These are phyloP conservation scores for Ulmus americana DNA, from an alignment of 331 rosid species.

Conservation along the genomic window DNA sequence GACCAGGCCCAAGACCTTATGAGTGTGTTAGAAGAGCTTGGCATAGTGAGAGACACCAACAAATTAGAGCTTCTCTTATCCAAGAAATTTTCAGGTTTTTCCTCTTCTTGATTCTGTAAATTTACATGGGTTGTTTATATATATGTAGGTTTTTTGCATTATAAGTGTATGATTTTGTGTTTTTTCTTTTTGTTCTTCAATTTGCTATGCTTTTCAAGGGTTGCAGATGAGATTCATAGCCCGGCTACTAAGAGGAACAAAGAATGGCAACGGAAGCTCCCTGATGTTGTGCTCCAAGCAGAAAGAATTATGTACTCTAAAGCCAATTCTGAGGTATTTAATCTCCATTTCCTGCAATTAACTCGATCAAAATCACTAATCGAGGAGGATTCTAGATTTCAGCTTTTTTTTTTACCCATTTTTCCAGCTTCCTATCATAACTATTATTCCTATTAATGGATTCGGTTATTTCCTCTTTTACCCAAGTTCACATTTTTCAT, in stretches of 20 bases:
- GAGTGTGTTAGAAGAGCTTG: constrained; percentile 78
- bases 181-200: neutral
- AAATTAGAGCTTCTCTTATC: constrained; percentile 71
- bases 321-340: constrained; percentile 68
- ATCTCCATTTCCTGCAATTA: neutral
- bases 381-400: neutral
- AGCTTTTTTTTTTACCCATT: neutral
- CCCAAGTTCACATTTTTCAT: constrained; percentile 7
- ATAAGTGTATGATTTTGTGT: neutral
- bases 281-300: constrained; percentile 63
- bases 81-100: constrained; percentile 74
- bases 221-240: constrained; percentile 56
- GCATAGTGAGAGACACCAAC: constrained; percentile 80
- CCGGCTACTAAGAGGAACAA: constrained; percentile 61
- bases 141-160: neutral
- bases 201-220: constrained; percentile 30
- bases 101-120: neutral
- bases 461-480: neutral
- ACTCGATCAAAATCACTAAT: neutral
- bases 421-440: neutral
- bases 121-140: neutral
- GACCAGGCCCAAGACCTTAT: constrained; percentile 65
- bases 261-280: constrained; percentile 80
- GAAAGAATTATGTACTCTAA: constrained; percentile 80
- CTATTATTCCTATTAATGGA: neutral